phyloP scores from a whole-genome alignment of 306 rosid genomes.

The Inga laurina region DNA sequence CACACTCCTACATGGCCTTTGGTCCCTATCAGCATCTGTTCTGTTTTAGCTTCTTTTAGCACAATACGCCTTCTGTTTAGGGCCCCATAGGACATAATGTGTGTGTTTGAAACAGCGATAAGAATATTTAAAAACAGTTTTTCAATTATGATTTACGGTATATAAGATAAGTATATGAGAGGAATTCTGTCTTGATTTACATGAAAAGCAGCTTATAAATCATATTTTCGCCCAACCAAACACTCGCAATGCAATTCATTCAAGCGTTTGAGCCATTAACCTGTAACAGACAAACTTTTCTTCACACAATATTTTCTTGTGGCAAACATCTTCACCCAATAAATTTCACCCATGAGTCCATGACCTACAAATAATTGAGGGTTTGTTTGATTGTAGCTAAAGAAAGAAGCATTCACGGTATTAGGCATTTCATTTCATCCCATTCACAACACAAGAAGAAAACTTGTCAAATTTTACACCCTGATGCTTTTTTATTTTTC shows the following conservation, averaged over 20 bases:
- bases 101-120: too few relatives aligned
- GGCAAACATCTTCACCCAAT: neutral
- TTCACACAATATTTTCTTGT: neutral
- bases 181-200: too few relatives aligned
- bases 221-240: too few relatives aligned
- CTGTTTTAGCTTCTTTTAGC: neutral
- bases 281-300: neutral
- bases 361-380: neutral
- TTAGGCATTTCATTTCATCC: neutral
- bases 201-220: too few relatives aligned
- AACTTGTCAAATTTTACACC: conserved; percentile 14
- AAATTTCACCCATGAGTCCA: neutral
- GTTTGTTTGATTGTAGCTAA: neutral
- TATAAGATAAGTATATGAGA: too few relatives aligned
- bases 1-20: too few relatives aligned
- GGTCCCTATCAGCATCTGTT: too few relatives aligned
- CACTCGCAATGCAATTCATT: neutral
- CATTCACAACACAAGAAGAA: conserved; percentile 25
- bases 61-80: neutral
- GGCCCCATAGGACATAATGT: neutral
- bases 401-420: neutral
- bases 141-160: too few relatives aligned
- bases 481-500: neutral
- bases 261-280: neutral
- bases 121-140: too few relatives aligned